Percentiles rank a stretch among this genome's conserved stretches.
These are phyloP conservation scores for Nicotiana noctiflora DNA, from an alignment of 257 asterid genomes.

Conservation along the genomic window DNA sequence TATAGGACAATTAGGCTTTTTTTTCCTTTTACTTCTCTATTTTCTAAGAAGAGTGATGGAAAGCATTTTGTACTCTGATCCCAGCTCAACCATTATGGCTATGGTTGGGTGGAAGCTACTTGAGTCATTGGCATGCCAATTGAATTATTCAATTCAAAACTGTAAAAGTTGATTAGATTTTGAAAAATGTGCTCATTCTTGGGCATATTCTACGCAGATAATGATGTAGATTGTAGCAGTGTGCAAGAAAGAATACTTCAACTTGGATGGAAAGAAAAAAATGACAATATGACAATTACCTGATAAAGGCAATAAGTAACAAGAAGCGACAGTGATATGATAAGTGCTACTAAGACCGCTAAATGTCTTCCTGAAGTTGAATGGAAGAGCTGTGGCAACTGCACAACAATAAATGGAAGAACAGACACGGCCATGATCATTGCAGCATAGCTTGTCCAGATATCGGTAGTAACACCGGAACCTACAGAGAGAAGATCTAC, in stretches of 20 bases:
- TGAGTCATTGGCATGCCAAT: not conserved
- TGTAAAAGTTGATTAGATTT: not conserved
- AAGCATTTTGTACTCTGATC: not conserved
- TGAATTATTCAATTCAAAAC: not conserved
- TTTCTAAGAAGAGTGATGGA: not conserved
- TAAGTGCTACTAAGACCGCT: slow-evolving; percentile 63
- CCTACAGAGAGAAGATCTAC: slow-evolving; percentile 41
- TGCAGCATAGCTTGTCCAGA: slow-evolving; percentile 83
- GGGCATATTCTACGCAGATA: not conserved
- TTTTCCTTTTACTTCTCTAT: not conserved
- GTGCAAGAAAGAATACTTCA: not conserved
- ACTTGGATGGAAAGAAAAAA: not conserved
- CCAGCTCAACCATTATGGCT: not conserved
- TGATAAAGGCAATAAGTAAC: slow-evolving; percentile 79
- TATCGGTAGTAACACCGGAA: slow-evolving; percentile 76
- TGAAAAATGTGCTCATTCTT: not conserved
- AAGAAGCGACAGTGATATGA: slow-evolving; percentile 49
- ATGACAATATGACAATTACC: slow-evolving; percentile 30
- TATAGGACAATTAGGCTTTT: not conserved
- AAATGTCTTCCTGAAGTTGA: slow-evolving; percentile 55
- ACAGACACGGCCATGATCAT: slow-evolving; percentile 82
- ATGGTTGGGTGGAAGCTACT: not conserved
- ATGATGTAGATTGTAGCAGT: not conserved
- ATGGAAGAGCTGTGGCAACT: slow-evolving; percentile 58
- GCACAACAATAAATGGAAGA: slow-evolving; percentile 70